These are phyloP conservation scores for Borovskyia barvae DNA, from an alignment of 208 protist genomes.

Conservation along the genomic window DNA sequence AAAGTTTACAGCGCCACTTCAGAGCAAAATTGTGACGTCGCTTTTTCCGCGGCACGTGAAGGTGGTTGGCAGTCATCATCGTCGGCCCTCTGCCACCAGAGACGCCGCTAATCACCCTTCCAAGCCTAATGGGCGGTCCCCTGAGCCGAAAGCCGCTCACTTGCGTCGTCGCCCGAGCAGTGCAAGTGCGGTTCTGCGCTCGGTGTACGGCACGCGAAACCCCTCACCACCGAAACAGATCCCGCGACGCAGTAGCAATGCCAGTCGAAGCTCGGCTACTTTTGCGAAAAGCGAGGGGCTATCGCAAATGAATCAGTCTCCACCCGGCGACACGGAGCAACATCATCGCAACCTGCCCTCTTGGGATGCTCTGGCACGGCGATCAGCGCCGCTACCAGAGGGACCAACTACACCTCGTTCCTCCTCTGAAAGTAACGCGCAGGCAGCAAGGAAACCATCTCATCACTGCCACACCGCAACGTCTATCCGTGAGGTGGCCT, in stretches of 20 bases:
- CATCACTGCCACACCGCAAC: too few species aligned
- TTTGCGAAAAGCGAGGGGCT: too few species aligned
- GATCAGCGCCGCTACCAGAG: conserved; percentile 4
- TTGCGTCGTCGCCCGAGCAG: conserved; percentile 5
- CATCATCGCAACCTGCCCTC: too few species aligned
- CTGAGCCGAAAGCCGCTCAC: background rate
- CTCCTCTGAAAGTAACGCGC: background rate
- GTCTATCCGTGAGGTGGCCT: too few species aligned
- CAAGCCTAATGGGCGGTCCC: background rate
- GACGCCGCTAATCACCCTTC: background rate
- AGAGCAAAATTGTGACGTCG: conserved; percentile 66
- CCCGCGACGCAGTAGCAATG: background rate
- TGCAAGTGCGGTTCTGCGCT: conserved; percentile 3
- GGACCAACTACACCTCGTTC: background rate
- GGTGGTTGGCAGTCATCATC: conserved; percentile 15
- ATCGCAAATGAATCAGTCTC: too few species aligned
- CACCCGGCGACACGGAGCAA: too few species aligned
- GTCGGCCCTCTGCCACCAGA: background rate
- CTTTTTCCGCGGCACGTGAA: conserved; percentile 50
- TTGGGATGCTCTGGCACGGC: background rate
- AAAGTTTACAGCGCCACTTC: conserved; percentile 8
- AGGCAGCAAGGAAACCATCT: too few species aligned
- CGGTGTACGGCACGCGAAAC: background rate
- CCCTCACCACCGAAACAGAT: background rate
- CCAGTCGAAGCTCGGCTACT: too few species aligned